Conservation (phyloP, 805 yeast species). For the Candida montana region DNA sequence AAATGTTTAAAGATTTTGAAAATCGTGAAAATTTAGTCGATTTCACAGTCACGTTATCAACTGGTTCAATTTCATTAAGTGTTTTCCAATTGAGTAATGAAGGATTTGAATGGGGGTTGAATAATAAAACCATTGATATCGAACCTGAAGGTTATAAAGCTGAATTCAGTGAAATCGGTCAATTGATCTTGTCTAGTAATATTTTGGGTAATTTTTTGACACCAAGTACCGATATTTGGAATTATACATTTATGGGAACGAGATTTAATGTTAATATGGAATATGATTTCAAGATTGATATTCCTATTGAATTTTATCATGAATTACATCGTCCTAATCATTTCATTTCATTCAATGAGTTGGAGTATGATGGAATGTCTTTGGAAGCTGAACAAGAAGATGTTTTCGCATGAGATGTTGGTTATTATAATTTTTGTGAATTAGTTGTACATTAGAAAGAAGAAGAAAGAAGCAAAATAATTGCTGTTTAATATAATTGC, state of each 20-base stretch:
- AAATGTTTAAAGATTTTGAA: slow-evolving; percentile 29
- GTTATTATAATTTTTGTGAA: too few species aligned
- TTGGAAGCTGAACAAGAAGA: slow-evolving; percentile 66
- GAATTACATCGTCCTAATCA: slow-evolving; percentile 87
- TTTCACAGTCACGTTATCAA: slow-evolving; percentile 63
- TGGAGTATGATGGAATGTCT: slow-evolving; percentile 44
- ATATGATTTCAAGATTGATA: slow-evolving; percentile 64
- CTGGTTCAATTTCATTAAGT: slow-evolving; percentile 78
- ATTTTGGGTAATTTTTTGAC: slow-evolving; percentile 80
- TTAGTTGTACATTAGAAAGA: not conserved
- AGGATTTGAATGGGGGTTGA: slow-evolving; percentile 76
- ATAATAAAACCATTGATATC: slow-evolving; percentile 47
- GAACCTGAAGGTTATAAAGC: slow-evolving; percentile 66
- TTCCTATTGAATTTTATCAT: slow-evolving; percentile 79
- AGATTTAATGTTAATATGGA: slow-evolving; percentile 63
- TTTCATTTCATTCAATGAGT: slow-evolving; percentile 65
- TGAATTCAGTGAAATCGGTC: slow-evolving; percentile 54
- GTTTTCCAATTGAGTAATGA: slow-evolving; percentile 55
- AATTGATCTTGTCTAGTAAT: slow-evolving; percentile 67
- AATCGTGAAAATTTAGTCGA: slow-evolving; percentile 40
- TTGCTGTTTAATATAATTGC: not conserved
- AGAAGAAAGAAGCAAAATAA: not conserved
- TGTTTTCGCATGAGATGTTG: slow-evolving; percentile 38
- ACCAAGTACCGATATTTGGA: slow-evolving; percentile 86
- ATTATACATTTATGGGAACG: slow-evolving; percentile 82